phyloP scores from a whole-genome alignment of 2,329 filamentous ascomycete species.

The Neonectria hederae region DNA sequence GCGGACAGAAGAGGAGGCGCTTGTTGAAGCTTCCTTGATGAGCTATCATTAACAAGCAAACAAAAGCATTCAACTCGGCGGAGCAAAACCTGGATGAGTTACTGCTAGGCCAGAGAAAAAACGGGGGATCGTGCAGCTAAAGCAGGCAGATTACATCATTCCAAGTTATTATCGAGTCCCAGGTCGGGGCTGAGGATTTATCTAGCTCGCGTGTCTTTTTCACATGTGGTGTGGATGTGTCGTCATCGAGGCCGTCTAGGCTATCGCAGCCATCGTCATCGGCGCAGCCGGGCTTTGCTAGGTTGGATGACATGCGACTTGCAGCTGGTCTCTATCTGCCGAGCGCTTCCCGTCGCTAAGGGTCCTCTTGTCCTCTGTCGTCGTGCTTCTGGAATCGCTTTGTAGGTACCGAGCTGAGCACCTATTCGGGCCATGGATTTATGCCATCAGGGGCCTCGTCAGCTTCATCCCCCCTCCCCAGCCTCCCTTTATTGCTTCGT shows the following conservation, averaged over 20 bases:
- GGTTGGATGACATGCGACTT: not conserved
- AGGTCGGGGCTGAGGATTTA: not conserved
- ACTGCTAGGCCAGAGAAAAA: not conserved
- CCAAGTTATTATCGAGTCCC: not conserved
- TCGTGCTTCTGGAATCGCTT: not conserved
- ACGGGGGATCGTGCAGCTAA: not conserved
- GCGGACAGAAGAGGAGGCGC: not conserved
- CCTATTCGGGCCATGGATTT: not conserved
- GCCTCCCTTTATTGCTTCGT: conserved; percentile 5
- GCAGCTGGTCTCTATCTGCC: not conserved
- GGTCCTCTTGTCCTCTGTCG: no score
- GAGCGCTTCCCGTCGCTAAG: no score
- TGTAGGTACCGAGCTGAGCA: not conserved
- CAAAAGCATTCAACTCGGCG: not conserved
- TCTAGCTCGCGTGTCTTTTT: conserved; percentile 7
- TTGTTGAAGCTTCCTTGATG: not conserved
- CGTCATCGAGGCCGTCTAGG: conserved; percentile 42
- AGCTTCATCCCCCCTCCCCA: conserved; percentile 16
- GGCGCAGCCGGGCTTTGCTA: not conserved
- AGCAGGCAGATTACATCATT: not conserved
- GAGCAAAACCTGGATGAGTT: not conserved
- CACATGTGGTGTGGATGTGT: conserved; percentile 29
- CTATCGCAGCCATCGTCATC: conserved; percentile 38
- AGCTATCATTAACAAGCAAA: not conserved
- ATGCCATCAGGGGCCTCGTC: no score